Evolutionary conservation across 2,329 filamentous ascomycete genomes (phyloP).

Genomic region (Beauveria pseudobassiana): DNA sequence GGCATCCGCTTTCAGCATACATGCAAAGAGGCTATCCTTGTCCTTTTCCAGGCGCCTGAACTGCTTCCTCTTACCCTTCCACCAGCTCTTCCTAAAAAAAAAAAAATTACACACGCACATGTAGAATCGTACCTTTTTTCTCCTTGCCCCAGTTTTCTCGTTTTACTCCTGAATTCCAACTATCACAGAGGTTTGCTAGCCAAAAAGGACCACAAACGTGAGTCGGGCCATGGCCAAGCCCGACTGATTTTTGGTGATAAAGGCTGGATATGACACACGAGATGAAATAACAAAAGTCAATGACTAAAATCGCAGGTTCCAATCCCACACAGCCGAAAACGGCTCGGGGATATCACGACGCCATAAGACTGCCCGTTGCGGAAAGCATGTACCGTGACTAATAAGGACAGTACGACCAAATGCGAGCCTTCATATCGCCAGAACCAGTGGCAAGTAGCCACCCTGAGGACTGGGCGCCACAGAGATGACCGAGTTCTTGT

Average conservation of each 20-base stretch:
- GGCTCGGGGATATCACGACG: not conserved
- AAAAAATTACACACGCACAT: not conserved
- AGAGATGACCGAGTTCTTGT: slow-evolving; percentile 98
- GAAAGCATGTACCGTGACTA: slow-evolving; percentile 16
- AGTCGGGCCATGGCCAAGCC: not conserved
- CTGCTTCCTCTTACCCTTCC: not conserved
- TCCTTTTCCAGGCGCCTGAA: slow-evolving; percentile 3
- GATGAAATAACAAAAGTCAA: not conserved
- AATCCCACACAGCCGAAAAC: not conserved
- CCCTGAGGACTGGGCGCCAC: slow-evolving; percentile 89
- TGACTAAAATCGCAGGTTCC: not conserved
- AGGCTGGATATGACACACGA: not conserved
- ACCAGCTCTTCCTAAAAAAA: not conserved
- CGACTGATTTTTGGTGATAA: not conserved
- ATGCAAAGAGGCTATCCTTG: not conserved
- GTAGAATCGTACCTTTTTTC: not conserved
- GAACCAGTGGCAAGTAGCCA: slow-evolving; percentile 86
- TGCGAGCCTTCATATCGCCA: slow-evolving; percentile 93
- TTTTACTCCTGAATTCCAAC: not conserved
- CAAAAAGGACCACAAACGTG: not conserved
- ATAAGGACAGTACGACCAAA: slow-evolving; percentile 74
- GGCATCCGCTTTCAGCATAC: not conserved
- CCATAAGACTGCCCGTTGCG: not conserved
- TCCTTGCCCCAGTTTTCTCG: too few species aligned
- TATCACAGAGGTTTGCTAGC: slow-evolving; percentile 1